Base-by-base conservation (phyloP, 2,329 filamentous ascomycete genomes). In the Orbilia javanica region DNA sequence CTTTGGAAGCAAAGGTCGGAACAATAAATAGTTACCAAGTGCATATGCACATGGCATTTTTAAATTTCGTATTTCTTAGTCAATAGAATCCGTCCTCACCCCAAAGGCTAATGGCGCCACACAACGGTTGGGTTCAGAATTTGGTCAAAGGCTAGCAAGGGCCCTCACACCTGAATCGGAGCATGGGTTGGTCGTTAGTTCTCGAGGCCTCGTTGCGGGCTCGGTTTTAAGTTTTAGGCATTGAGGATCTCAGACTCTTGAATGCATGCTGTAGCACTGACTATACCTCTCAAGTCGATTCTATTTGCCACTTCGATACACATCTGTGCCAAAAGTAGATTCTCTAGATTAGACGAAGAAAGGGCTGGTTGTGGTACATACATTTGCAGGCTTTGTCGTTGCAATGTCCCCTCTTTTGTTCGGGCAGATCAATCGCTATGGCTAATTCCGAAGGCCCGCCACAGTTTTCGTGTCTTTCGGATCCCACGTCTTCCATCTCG, bases 381-480 rank as follows among this genome's bases (percentile, higher is more conserved):
- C 62, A 44, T 44, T 48, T 48, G 20, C 44, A 15, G 44, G 15
- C 39, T 20, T 29, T 46, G 20, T 46, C 57, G 53, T 64, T 27
- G 53, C 63, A 64, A 57, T 34, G 44, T 62, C 50, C 53, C 27
- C 46, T 48, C 39, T 65, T 77, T 53, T 36, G 65, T 42, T 42
- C 66, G 48, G 64, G 64, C 53, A 67, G 60, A 75, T 65, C 20
- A 29, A 63, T 76, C 39, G 48, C 15, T 15, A 46, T 63, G 39
- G 63, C 15, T 60, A 25, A 31, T 22, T 67, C 53, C 60, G 46
- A 29, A 62, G 11, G 29, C 25, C 44, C 63, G 70, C 70, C 70
- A 74, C 70, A 53, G 53, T 52, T 18, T 74, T 62, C 63, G 70
- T 74, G 70, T 74, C 53, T 42, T 53, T 39, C 60, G 52, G 50